Conservation (phyloP, 148 eudicot genomes). For the Salicornia ramosissima region DNA sequence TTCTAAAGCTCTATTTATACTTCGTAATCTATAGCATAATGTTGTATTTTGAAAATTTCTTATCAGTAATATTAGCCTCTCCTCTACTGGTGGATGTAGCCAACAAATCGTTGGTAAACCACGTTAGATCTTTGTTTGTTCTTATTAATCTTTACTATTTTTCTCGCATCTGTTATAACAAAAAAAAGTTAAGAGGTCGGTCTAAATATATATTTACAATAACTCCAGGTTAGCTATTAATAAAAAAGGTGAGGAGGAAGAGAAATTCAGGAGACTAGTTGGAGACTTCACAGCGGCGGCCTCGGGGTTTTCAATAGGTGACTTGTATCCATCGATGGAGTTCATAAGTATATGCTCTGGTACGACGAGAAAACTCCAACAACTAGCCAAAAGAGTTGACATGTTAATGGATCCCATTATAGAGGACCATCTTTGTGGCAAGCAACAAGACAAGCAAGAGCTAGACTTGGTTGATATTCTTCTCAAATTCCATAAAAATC, state of each 20-base stretch:
- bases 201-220: not conserved
- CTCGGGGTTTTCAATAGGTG: not conserved
- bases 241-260: not conserved
- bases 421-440: not conserved
- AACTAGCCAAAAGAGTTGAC: not conserved
- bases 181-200: too few relatives aligned
- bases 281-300: not conserved
- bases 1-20: too few relatives aligned
- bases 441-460: not conserved
- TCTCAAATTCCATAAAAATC: not conserved
- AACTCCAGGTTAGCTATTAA: conserved; percentile 5
- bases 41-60: too few relatives aligned
- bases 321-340: not conserved
- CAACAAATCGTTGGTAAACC: too few relatives aligned
- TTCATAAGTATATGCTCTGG: not conserved
- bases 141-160: too few relatives aligned
- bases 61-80: too few relatives aligned
- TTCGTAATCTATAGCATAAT: too few relatives aligned
- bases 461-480: conserved; percentile 1
- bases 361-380: not conserved
- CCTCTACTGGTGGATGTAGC: too few relatives aligned
- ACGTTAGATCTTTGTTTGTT: too few relatives aligned
- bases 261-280: not conserved
- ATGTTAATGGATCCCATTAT: not conserved
- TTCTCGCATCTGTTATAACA: too few relatives aligned